Evolutionary conservation across 768 basidiomycete genomes (phyloP).

Genomic region (Fistulinella prunicolor): DNA sequence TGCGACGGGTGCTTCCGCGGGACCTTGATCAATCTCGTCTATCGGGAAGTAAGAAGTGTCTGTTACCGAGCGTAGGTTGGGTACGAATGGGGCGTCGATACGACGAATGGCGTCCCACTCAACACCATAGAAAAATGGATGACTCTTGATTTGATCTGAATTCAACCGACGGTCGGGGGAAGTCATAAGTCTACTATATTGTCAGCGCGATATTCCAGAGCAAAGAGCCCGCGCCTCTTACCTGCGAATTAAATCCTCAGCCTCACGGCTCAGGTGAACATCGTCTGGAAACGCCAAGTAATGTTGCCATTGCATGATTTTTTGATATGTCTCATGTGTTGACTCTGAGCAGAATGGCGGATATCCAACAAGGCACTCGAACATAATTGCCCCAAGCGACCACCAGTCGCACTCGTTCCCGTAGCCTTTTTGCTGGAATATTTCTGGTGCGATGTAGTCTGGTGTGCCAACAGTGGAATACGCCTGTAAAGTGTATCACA

Average conservation of each 20-base stretch:
- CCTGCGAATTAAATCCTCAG: slow-evolving; percentile 87
- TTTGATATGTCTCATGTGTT: slow-evolving; percentile 96
- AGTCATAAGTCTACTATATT: slow-evolving; percentile 64
- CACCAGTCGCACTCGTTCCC: slow-evolving; percentile 99
- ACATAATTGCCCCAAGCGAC: slow-evolving; percentile 98
- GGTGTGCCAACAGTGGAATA: slow-evolving; percentile 79
- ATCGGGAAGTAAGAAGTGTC: slow-evolving; percentile 98
- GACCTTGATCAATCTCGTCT: slow-evolving; percentile 78
- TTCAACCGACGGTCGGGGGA: slow-evolving; percentile 57
- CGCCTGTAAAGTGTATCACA: no score
- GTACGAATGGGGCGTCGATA: slow-evolving; percentile 95
- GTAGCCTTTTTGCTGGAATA: slow-evolving; percentile 96
- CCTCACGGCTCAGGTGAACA: slow-evolving; percentile 88
- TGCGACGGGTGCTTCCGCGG: slow-evolving; percentile 64
- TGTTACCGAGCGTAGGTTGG: slow-evolving; percentile 85
- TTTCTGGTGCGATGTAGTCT: slow-evolving; percentile 89
- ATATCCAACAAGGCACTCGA: slow-evolving; percentile 96
- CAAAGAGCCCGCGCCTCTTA: slow-evolving; percentile 32
- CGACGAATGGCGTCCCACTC: slow-evolving; percentile 90
- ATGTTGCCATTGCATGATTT: slow-evolving; percentile 93
- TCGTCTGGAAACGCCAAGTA: slow-evolving; percentile 95
- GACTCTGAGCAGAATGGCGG: slow-evolving; percentile 98
- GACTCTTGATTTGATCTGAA: slow-evolving; percentile 85
- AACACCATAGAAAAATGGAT: slow-evolving; percentile 93
- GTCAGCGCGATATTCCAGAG: slow-evolving; percentile 5